phyloP scores from a whole-genome alignment of 495 filamentous ascomycete species.

The Elaphomyces granulatus region DNA sequence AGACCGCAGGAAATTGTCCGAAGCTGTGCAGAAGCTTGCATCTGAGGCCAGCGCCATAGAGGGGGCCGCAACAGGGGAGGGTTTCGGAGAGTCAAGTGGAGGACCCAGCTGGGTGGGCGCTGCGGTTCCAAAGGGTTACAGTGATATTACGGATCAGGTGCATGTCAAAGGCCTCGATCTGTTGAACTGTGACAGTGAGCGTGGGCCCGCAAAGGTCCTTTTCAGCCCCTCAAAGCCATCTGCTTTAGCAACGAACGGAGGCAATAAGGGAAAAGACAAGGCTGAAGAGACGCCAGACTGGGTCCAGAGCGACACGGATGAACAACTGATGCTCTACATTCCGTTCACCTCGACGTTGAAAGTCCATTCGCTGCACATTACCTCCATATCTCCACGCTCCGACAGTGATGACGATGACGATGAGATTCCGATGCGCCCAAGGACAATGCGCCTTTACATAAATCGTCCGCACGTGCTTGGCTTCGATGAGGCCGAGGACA shows the following conservation, averaged over 20 bases:
- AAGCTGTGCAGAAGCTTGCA: slow-evolving; percentile 56
- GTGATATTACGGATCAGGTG: slow-evolving; percentile 67
- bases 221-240: slow-evolving; percentile 57
- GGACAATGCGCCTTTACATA: slow-evolving; percentile 65
- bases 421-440: slow-evolving; percentile 72
- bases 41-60: slow-evolving; percentile 47
- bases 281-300: slow-evolving; percentile 50
- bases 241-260: slow-evolving; percentile 30
- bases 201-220: slow-evolving; percentile 52
- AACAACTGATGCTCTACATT: slow-evolving; percentile 88
- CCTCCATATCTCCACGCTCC: slow-evolving; percentile 51
- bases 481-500: slow-evolving; percentile 90
- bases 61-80: slow-evolving; percentile 29
- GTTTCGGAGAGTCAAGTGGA: slow-evolving; percentile 20
- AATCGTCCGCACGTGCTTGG: slow-evolving; percentile 81
- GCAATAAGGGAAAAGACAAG: slow-evolving; percentile 41
- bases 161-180: slow-evolving; percentile 71
- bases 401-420: slow-evolving; percentile 45
- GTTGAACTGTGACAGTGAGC: slow-evolving; percentile 63
- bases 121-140: slow-evolving; percentile 63
- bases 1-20: slow-evolving; percentile 50
- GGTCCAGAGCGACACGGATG: slow-evolving; percentile 98
- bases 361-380: slow-evolving; percentile 80
- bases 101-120: slow-evolving; percentile 54
- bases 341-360: slow-evolving; percentile 85